Base-by-base conservation (phyloP, 371 early-diverging fungal genomes). In the Coemansia sp. region DNA sequence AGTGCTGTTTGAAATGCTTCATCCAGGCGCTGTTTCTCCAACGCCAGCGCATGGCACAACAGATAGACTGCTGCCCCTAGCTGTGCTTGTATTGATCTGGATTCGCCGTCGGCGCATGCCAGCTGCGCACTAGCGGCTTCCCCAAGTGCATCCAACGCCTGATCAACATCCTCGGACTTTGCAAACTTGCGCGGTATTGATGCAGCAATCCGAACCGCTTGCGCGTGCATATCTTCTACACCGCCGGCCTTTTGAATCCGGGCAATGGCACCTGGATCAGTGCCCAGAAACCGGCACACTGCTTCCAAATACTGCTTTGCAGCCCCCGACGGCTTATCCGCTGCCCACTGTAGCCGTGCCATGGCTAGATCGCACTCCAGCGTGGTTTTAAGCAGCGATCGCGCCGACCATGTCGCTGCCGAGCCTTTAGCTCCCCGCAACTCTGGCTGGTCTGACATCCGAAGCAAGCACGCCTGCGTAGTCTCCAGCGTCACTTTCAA, bases 321-420 rank as follows among this genome's bases (percentile, higher is more conserved):
- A 1, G 56, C 47, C 1, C 60, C 45, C 5, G 9, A 2, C 9
- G 16, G 35, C 0, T 20, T 34, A 35, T 47, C 52, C 8, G 40
- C 9, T 2, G 12, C 34, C 49, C 61, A 20, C 12, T 54, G 26
- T 1, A 69, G 12, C 12, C 74, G 64, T 1, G 74, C 74, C 11
- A 61, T 42, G 0, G 69, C 74, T 14, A 72, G 20, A 16, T 56
- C 48, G 20, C 74, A 72, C 4, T 72, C 74, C 39, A 72, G 53
- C 58, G 53, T 65, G 16, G 74, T 65, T 55, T 68, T 72, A 12
- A 72, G 51, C 40, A 72, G 31, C 47, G 50, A 43, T 20, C 74
- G 36, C 3, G 69, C 54, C 2, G 65, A 36, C 74, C 74, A 72
- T 10, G 57, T 52, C 1, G 58, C 33, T 3, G 61, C 54, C n/a